Conservation (phyloP, 768 basidiomycete genomes). For the Phanerochaete sordida region DNA sequence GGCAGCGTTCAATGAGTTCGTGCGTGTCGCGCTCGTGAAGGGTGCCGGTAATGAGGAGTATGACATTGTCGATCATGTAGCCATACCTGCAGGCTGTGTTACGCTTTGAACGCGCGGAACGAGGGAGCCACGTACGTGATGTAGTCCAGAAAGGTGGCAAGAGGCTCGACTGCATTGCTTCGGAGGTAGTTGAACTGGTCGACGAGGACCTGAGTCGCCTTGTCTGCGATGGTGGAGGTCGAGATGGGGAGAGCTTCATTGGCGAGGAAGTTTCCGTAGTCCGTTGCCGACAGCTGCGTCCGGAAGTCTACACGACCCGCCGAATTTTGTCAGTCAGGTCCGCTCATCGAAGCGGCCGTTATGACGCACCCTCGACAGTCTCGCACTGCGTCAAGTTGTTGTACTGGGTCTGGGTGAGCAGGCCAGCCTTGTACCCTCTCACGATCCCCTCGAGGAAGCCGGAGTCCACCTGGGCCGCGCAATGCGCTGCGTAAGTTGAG, state of each 20-base stretch:
- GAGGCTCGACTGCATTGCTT: constrained; percentile 85
- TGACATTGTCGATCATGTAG: constrained; percentile 99
- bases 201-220: constrained; percentile 91
- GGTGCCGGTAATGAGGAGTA: constrained; percentile 95
- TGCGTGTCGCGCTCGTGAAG: constrained; percentile 96
- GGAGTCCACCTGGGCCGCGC: constrained; percentile 48
- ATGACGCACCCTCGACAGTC: constrained; percentile 78
- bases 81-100: constrained; percentile 60
- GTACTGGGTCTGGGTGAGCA: constrained; percentile 88
- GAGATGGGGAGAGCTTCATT: constrained; percentile 93
- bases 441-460: constrained; percentile 83
- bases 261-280: constrained; percentile 97
- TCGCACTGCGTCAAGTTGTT: constrained; percentile 96
- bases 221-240: constrained; percentile 94
- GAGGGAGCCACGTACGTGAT: constrained; percentile 71
- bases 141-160: constrained; percentile 94
- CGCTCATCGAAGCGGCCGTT: not conserved
- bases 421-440: constrained; percentile 91
- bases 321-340: not conserved
- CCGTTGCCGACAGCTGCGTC: constrained; percentile 92
- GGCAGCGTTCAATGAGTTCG: constrained; percentile 93
- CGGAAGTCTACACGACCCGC: constrained; percentile 65
- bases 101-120: too few species aligned
- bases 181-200: constrained; percentile 96
- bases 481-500: constrained; percentile 24